Evolutionary conservation across 108 stramenopile genomes (phyloP).

Genomic region (Cyclotella distinguenda): DNA sequence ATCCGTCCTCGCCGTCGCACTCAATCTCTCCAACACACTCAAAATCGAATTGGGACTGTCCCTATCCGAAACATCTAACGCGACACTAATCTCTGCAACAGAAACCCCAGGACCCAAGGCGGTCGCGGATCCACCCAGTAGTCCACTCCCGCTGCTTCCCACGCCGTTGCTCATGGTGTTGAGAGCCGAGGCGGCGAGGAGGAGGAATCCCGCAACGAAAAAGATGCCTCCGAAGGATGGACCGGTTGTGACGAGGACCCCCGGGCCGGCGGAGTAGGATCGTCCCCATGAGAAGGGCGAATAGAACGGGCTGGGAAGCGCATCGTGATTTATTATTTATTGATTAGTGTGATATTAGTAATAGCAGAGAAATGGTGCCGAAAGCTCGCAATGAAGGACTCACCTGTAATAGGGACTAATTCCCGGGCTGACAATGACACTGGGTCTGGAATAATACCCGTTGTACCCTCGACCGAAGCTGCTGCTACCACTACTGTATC

Average conservation of each 20-base stretch:
- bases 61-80: constrained; percentile 69
- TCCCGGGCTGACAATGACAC: constrained; percentile 48
- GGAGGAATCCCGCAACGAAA: constrained; percentile 58
- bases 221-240: constrained; percentile 59
- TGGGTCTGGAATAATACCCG: constrained; percentile 60
- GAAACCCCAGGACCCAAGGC: constrained; percentile 67
- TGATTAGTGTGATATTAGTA: neutral
- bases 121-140: constrained; percentile 13
- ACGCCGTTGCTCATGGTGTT: constrained; percentile 12
- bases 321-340: neutral
- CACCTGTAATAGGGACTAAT: constrained; percentile 48
- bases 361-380: neutral
- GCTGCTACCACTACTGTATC: constrained; percentile 20
- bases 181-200: constrained; percentile 29
- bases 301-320: constrained; percentile 45
- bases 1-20: constrained; percentile 63
- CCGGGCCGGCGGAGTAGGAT: constrained; percentile 43
- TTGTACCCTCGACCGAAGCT: constrained; percentile 35
- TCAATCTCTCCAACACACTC: constrained; percentile 53
- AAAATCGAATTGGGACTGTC: constrained; percentile 72
- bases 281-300: constrained; percentile 33
- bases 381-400: constrained; percentile 23
- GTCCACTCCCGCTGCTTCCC: constrained; percentile 22
- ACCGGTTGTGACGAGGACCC: constrained; percentile 54
- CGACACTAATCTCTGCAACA: constrained; percentile 70